Evolutionary conservation across 345 rosid species (phyloP).

Genomic region (Dovyalis caffra): DNA sequence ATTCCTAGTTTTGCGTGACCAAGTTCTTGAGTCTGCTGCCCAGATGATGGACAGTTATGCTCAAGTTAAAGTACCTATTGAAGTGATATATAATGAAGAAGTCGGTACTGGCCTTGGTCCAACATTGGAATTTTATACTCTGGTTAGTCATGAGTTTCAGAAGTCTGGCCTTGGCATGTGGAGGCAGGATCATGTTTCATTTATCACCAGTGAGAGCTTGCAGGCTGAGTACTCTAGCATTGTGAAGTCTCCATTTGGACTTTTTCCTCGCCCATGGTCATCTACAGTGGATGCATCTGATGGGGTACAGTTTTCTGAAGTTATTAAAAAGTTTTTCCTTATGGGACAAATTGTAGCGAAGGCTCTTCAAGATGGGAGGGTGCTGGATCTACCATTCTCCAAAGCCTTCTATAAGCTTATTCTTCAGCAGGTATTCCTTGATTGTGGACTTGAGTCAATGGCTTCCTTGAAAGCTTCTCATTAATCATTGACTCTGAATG

Average conservation of each 20-base stretch:
- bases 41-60: slow-evolving; percentile 76
- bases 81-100: slow-evolving; percentile 87
- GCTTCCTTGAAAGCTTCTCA: background rate
- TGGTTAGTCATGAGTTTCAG: slow-evolving; percentile 87
- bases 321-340: slow-evolving; percentile 60
- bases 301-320: slow-evolving; percentile 46
- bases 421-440: slow-evolving; percentile 61
- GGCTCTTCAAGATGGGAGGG: slow-evolving; percentile 93
- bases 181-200: slow-evolving; percentile 61
- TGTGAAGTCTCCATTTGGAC: slow-evolving; percentile 50
- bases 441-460: background rate
- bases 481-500: slow-evolving; percentile 3
- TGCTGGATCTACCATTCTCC: slow-evolving; percentile 84
- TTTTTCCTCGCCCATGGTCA: slow-evolving; percentile 83
- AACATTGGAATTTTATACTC: slow-evolving; percentile 85
- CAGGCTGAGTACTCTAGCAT: slow-evolving; percentile 28
- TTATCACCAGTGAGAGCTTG: slow-evolving; percentile 20
- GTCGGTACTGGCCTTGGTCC: slow-evolving; percentile 99
- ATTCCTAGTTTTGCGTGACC: slow-evolving; percentile 71
- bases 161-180: slow-evolving; percentile 75
- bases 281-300: slow-evolving; percentile 33
- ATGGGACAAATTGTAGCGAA: slow-evolving; percentile 87
- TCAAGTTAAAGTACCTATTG: slow-evolving; percentile 56
- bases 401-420: slow-evolving; percentile 80
- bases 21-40: slow-evolving; percentile 70